These are phyloP conservation scores for Abortiporus biennis DNA, from an alignment of 1,284 basidiomycete genomes.

Conservation along the genomic window DNA sequence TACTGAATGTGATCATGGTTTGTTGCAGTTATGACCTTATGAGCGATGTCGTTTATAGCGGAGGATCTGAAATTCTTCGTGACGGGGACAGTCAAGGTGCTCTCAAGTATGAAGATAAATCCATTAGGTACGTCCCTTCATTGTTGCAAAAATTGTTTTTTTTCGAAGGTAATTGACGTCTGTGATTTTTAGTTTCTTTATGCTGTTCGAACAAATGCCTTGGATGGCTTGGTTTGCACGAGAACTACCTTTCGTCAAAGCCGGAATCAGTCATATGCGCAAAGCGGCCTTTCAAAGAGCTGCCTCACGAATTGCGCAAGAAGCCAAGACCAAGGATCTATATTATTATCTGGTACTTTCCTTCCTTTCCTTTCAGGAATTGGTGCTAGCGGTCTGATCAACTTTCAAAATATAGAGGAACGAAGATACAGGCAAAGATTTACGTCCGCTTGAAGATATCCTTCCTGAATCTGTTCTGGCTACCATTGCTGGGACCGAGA, in stretches of 20 bases:
- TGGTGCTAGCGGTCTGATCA: conserved; percentile 2
- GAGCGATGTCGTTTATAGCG: conserved; percentile 25
- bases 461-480: conserved; percentile 41
- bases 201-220: background rate
- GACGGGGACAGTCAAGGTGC: conserved; percentile 20
- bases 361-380: background rate
- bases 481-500: conserved; percentile 55
- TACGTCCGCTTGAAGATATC: too few species aligned
- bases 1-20: too few species aligned
- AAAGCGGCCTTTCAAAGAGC: background rate
- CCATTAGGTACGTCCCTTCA: background rate
- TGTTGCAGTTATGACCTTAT: conserved; percentile 24
- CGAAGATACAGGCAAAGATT: conserved; percentile 33
- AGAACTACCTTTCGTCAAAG: background rate
- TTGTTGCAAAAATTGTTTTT: too few species aligned
- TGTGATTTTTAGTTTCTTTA: too few species aligned
- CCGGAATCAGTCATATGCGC: background rate
- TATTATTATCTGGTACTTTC: conserved; percentile 36
- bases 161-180: too few species aligned
- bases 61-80: conserved; percentile 21
- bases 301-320: background rate
- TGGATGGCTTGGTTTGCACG: background rate
- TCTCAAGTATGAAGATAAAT: conserved; percentile 14
- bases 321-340: conserved; percentile 26
- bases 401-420: conserved; percentile 28